Percentiles rank a stretch among this genome's conserved stretches.
Conservation (phyloP, 1,284 basidiomycete genomes). For the Porodaedalea pini region DNA sequence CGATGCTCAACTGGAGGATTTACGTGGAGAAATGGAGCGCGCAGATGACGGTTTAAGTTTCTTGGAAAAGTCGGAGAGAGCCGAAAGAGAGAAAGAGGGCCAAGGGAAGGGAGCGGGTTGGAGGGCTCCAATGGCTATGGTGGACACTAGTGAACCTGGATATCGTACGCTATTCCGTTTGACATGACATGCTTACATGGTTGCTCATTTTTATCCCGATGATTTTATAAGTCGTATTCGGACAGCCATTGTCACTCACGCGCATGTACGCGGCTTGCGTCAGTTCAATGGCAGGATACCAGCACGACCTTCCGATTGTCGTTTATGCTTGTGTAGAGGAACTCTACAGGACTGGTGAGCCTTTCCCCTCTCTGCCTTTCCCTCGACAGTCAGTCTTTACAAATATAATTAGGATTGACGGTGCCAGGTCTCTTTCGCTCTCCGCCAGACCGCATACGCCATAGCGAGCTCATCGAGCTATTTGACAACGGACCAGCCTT, state of each 20-base stretch:
- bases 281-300: slow-evolving; percentile 47
- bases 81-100: not conserved
- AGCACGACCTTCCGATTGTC: slow-evolving; percentile 52
- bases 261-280: slow-evolving; percentile 43
- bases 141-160: not conserved
- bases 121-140: slow-evolving; percentile 1
- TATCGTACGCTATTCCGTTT: slow-evolving; percentile 3
- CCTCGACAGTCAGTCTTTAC: not conserved
- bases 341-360: slow-evolving; percentile 51
- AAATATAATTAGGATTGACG: slow-evolving; percentile 37
- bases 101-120: not conserved
- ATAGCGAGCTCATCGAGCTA: slow-evolving; percentile 34
- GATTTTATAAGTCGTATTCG: slow-evolving; percentile 45
- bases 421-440: slow-evolving; percentile 46
- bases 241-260: slow-evolving; percentile 43
- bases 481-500: slow-evolving; percentile 35
- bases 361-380: not conserved
- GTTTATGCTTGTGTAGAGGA: slow-evolving; percentile 58
- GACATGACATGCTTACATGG: not conserved
- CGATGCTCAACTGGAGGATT: not conserved
- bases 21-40: not conserved
- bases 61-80: not conserved
- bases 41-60: not conserved
- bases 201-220: not conserved
- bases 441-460: slow-evolving; percentile 33